These are phyloP conservation scores for Garcia nutans DNA, from an alignment of 345 rosid species.

Conservation along the genomic window DNA sequence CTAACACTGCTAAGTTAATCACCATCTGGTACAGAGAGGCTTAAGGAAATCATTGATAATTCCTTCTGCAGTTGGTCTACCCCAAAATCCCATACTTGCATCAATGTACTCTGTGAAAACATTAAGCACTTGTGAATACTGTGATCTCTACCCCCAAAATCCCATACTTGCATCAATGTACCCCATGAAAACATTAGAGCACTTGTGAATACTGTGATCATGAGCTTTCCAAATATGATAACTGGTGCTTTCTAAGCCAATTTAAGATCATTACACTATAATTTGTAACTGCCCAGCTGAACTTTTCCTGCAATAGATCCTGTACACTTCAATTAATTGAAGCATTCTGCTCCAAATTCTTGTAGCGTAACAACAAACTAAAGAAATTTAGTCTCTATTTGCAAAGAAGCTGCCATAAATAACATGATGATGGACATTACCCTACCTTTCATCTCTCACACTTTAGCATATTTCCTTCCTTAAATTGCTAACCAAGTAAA, in stretches of 20 bases:
- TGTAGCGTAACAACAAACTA: neutral
- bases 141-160: too few relatives aligned
- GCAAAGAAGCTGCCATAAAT: neutral
- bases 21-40: neutral
- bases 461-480: neutral
- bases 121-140: neutral
- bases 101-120: neutral
- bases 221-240: neutral
- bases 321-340: neutral
- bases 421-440: neutral
- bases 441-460: neutral
- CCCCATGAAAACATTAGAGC: neutral
- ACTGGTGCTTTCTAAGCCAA: too few relatives aligned
- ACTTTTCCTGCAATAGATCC: neutral
- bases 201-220: neutral
- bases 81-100: neutral
- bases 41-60: neutral
- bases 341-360: neutral
- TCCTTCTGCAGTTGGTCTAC: neutral
- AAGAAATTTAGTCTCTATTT: neutral
- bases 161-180: too few relatives aligned
- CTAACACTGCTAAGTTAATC: neutral
- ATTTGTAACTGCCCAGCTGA: neutral
- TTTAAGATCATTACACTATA: neutral
- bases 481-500: neutral